Evolutionary conservation across 768 basidiomycete species (phyloP), one percentile per base, ranked within the genome.

Genomic region (Mycena kentingensis): DNA sequence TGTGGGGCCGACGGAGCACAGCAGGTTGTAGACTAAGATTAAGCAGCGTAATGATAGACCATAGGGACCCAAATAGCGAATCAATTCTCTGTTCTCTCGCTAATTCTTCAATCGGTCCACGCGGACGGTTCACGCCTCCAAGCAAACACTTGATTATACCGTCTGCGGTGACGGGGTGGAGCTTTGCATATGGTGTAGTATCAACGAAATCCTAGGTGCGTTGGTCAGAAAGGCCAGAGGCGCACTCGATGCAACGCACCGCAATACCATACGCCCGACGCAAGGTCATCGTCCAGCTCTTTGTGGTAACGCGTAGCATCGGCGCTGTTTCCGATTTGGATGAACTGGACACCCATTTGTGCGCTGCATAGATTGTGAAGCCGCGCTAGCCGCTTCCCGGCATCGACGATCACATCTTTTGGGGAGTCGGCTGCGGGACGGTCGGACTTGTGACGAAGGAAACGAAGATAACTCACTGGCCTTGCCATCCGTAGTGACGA

Each of bases 1-100:
- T 52, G 95, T 96, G 1, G 96, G 95, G 12, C 96, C 96, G n/a
- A 38, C 96, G 81, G 19, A 97, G 82, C 34, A 98, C 96, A 4
- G 86, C 90, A 10, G n/a, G n/a, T n/a, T n/a, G n/a, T n/a, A n/a
- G n/a, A n/a, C n/a, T n/a, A n/a, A n/a, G n/a, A n/a, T n/a, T n/a
- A n/a, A n/a, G n/a, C n/a, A 34, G 32, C 11, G 32, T n/a, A 34
- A 34, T 11, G 32, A 34, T 11, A n/a, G n/a, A 34, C 32, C 11
- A 34, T n/a, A n/a, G n/a, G n/a, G n/a, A 34, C 11, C 11, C 21
- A 41, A 41, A 13, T 10, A 41, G 13, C 21, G n/a, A n/a, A n/a
- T n/a, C n/a, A n/a, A n/a, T n/a, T n/a, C n/a, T n/a, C n/a, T n/a
- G n/a, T n/a, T 13, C 21, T 22, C 10, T 21, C 19, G 12, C n/a